Base-by-base conservation (phyloP, 2,329 filamentous ascomycete genomes). In the Hypoxylon sp. region DNA sequence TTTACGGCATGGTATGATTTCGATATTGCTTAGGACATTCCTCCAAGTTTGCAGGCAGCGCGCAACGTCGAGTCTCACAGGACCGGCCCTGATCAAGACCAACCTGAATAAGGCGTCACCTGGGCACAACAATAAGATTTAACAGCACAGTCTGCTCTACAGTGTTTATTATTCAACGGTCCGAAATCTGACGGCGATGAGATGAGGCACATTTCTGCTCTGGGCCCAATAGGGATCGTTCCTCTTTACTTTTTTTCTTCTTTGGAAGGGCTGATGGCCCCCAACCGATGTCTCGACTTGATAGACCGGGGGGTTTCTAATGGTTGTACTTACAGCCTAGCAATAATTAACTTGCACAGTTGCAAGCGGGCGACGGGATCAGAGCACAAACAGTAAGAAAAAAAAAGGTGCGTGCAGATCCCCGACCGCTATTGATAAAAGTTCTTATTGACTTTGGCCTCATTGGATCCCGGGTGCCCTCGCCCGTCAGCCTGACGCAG, bases 401-500 rank as follows among this genome's bases (percentile, higher is more conserved):
- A 64, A 59, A 60, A 57, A 64, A 59, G 57, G 28, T 36, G 21
- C 30, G 46, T 60, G 60, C 49, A 63, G 67, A 72, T 68, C 67
- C 51, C 45, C 49, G 51, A 53, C 41, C 36, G 34, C 50, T 28
- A 68, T 36, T 34, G 43, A 64, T 19, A 58, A 50, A 58, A 45
- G 53, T 32, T 53, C 52, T 41, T 55, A 21, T 66, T 49, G 46
- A 61, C 51, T 63, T 68, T 53, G 70, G 69, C 64, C 60, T 72
- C 67, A 65, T 56, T 70, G 36, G 49, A 59, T 46, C 62, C 65
- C 38, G 25, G 50, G 49, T 60, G 50, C 36, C 62, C 48, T 65
- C 55, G 48, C 65, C 58, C 60, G 67, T 71, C 71, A 71, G 71
- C 69, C 59, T 71, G 71, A 65, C 69, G 56, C 67, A 71, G 52